These are phyloP conservation scores for Pythium phragmiticola DNA, from an alignment of 352 stramenopile genomes.

Conservation along the genomic window DNA sequence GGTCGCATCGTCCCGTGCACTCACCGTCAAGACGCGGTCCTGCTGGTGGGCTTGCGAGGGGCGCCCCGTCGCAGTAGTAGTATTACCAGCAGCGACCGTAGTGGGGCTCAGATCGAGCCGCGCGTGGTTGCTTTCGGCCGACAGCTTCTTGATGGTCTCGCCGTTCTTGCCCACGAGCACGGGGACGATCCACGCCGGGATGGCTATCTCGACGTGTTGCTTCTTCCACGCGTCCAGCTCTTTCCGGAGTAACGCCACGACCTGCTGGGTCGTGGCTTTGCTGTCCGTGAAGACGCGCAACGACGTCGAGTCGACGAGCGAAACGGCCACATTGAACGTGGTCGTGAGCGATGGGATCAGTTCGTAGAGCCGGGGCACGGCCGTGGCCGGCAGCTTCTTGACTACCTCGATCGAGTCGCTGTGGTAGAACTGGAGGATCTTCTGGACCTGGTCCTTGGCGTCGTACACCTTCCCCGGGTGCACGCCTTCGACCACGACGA, in stretches of 20 bases:
- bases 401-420: conserved; percentile 53
- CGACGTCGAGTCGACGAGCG: conserved; percentile 47
- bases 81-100: no score
- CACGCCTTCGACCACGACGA: conserved; percentile 65
- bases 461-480: conserved; percentile 67
- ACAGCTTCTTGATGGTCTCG: conserved; percentile 78
- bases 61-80: not conserved
- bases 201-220: conserved; percentile 61
- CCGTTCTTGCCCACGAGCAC: conserved; percentile 73
- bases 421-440: conserved; percentile 81
- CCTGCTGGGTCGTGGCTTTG: conserved; percentile 44
- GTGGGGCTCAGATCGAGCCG: conserved; percentile 49
- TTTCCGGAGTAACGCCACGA: conserved; percentile 43
- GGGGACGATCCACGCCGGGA: conserved; percentile 64
- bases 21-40: conserved; percentile 61
- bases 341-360: conserved; percentile 46
- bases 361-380: conserved; percentile 63
- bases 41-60: conserved; percentile 6
- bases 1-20: conserved; percentile 57
- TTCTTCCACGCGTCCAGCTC: conserved; percentile 62
- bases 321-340: conserved; percentile 64
- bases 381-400: conserved; percentile 41
- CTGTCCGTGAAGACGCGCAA: conserved; percentile 70
- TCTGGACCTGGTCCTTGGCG: conserved; percentile 68
- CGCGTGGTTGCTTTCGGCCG: conserved; percentile 48